A percentile compares a stretch with the other conserved stretches of the same genome.
Conservation (phyloP, 2,329 filamentous ascomycete species). For the Xylariaceae sp. region DNA sequence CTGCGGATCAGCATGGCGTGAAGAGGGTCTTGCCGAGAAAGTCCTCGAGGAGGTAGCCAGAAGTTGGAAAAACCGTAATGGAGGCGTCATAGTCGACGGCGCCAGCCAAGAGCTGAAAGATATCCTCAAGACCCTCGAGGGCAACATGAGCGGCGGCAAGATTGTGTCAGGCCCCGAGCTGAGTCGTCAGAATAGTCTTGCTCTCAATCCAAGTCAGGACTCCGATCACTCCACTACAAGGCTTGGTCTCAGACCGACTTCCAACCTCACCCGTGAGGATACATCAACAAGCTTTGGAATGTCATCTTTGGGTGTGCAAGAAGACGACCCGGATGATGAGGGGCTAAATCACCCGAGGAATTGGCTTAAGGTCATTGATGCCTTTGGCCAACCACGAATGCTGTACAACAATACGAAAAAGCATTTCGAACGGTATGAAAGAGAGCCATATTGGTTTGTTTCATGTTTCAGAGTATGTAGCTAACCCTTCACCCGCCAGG, state of each 20-base stretch:
- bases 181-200: constrained; percentile 60
- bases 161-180: constrained; percentile 55
- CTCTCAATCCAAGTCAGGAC: constrained; percentile 53
- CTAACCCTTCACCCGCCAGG: no score
- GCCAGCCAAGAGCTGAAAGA: constrained; percentile 69
- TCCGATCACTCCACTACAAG: constrained; percentile 52
- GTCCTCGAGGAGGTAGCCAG: constrained; percentile 89
- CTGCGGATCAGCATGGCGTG: constrained; percentile 93
- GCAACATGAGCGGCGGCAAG: constrained; percentile 83
- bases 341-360: constrained; percentile 64
- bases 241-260: constrained; percentile 48
- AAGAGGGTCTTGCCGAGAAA: constrained; percentile 87
- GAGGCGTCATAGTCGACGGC: constrained; percentile 88
- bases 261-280: constrained; percentile 50
- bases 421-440: constrained; percentile 72
- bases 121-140: constrained; percentile 79
- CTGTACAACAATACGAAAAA: constrained; percentile 77
- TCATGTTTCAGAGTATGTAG: no score
- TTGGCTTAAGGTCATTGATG: constrained; percentile 80
- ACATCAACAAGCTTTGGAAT: constrained; percentile 63
- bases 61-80: constrained; percentile 85
- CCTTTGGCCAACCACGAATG: constrained; percentile 80
- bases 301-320: constrained; percentile 49
- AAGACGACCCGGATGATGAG: constrained; percentile 57
- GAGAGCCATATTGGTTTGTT: no score